Conservation (phyloP, 2,329 filamentous ascomycete genomes). For the Bipolaris sorokiniana region DNA sequence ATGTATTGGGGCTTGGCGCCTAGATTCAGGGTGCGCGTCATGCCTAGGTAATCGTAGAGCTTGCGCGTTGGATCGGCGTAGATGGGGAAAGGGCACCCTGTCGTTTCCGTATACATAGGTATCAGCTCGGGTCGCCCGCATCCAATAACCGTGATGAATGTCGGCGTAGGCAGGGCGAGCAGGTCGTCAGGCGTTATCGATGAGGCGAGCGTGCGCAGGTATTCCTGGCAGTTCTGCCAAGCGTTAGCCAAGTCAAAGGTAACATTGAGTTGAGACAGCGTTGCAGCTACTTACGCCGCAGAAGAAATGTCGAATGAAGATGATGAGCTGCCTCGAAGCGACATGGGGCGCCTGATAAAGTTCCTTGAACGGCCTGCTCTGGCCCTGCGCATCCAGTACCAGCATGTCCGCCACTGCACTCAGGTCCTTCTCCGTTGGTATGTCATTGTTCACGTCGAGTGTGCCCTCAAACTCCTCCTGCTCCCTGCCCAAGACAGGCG, state of each 20-base stretch:
- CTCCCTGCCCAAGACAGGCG: constrained; percentile 39
- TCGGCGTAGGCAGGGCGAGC: constrained; percentile 59
- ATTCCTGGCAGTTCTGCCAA: constrained; percentile 75
- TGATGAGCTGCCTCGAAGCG: constrained; percentile 63
- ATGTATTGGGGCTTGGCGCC: constrained; percentile 72
- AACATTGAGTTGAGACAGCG: neutral
- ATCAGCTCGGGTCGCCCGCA: constrained; percentile 74
- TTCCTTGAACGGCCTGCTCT: constrained; percentile 46
- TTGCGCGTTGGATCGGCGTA: constrained; percentile 75
- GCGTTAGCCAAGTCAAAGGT: neutral
- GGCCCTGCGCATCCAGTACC: constrained; percentile 45
- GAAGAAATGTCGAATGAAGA: constrained; percentile 82
- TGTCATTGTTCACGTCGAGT: constrained; percentile 46
- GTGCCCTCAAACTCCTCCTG: constrained; percentile 45
- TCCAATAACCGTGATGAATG: constrained; percentile 72
- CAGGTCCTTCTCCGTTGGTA: constrained; percentile 43
- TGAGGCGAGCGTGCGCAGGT: constrained; percentile 67
- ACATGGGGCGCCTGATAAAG: constrained; percentile 45
- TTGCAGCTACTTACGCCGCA: constrained; percentile 67
- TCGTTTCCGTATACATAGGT: constrained; percentile 67
- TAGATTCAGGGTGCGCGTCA: constrained; percentile 68
- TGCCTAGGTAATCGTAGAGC: constrained; percentile 71
- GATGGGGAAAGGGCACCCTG: constrained; percentile 72
- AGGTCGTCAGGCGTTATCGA: constrained; percentile 57
- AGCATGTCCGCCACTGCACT: constrained; percentile 40